phyloP scores from a whole-genome alignment of 805 yeast genomes.

The Tetrapisispora nanseiensis region DNA sequence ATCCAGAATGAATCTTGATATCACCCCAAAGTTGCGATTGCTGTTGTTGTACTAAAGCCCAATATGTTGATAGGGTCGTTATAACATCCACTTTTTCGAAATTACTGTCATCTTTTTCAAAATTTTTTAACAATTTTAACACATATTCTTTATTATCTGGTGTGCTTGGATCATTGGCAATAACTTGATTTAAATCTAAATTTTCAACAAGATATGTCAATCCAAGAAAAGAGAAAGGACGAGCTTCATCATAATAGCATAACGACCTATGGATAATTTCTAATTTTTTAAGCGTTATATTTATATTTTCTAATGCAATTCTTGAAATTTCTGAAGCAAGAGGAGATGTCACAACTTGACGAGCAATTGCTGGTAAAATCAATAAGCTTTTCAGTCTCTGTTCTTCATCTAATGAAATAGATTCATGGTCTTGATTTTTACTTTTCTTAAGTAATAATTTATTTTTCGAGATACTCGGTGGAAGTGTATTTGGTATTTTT shows the following conservation, averaged over 20 bases:
- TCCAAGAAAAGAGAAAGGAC: slow-evolving; percentile 32
- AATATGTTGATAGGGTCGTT: slow-evolving; percentile 35
- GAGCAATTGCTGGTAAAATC: slow-evolving; percentile 28
- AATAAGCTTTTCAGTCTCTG: neutral
- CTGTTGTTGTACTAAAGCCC: slow-evolving; percentile 40
- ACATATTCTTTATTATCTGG: slow-evolving; percentile 2
- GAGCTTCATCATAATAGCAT: slow-evolving; percentile 34
- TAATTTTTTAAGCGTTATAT: slow-evolving; percentile 33
- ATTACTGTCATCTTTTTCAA: neutral
- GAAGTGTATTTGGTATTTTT: slow-evolving; percentile 40
- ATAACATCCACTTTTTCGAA: slow-evolving; percentile 16
- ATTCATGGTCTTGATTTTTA: neutral
- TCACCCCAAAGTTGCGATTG: slow-evolving; percentile 38
- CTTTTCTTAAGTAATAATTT: slow-evolving; percentile 10
- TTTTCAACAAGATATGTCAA: slow-evolving; percentile 29
- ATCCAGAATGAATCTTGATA: slow-evolving; percentile 24
- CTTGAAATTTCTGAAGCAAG: slow-evolving; percentile 32
- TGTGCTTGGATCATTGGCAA: neutral
- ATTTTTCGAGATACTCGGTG: slow-evolving; percentile 7
- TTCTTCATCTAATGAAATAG: neutral
- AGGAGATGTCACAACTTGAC: slow-evolving; percentile 27
- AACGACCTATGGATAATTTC: slow-evolving; percentile 38
- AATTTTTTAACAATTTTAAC: neutral
- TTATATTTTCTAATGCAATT: slow-evolving; percentile 33
- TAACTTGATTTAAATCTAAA: slow-evolving; percentile 26